phyloP scores from a whole-genome alignment of 169 alveolate species.

The Neospora caninum region DNA sequence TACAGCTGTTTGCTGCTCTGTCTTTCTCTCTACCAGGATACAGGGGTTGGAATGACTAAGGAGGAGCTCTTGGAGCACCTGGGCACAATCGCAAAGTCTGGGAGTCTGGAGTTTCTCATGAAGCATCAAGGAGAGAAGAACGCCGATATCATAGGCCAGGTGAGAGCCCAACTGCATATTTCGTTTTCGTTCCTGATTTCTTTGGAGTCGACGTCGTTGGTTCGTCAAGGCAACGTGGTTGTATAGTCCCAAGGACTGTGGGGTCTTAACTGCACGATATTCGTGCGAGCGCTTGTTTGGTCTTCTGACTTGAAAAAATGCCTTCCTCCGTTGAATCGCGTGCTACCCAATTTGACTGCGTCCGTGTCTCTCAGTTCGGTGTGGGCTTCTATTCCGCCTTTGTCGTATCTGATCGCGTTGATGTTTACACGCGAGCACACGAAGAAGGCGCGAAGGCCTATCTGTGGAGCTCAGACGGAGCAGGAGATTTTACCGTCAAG shows the following conservation, averaged over 20 bases:
- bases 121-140: constrained; percentile 75
- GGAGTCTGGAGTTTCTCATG: constrained; percentile 93
- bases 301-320: not conserved
- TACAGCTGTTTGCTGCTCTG: not conserved
- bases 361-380: constrained; percentile 92
- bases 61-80: constrained; percentile 96
- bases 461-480: constrained; percentile 98
- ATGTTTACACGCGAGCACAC: constrained; percentile 94
- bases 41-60: constrained; percentile 99
- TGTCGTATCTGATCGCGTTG: constrained; percentile 98
- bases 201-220: not conserved
- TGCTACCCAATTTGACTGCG: too few relatives aligned
- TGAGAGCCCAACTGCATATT: not conserved
- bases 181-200: too few relatives aligned
- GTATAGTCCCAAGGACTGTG: too few relatives aligned
- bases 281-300: not conserved
- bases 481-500: constrained; percentile 96
- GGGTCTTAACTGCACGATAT: too few relatives aligned
- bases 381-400: constrained; percentile 99
- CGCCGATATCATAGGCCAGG: constrained; percentile 73
- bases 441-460: constrained; percentile 88
- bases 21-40: constrained; percentile 83
- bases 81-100: constrained; percentile 98
- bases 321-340: too few relatives aligned
- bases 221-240: not conserved